phyloP scores from a whole-genome alignment of 257 asterid species.

The Misopates orontium region DNA sequence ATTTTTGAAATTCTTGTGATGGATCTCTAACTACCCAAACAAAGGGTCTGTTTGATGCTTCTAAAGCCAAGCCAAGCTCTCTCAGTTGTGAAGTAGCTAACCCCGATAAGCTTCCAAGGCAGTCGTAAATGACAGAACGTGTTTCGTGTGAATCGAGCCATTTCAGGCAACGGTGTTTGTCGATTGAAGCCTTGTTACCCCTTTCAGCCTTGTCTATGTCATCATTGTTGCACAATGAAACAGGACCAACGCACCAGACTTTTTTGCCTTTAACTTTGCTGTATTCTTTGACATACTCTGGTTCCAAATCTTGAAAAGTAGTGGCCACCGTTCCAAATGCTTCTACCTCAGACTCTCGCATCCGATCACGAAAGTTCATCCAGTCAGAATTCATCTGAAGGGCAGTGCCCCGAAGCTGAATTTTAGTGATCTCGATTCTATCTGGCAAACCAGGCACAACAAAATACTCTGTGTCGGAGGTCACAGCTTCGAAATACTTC shows the following conservation, averaged over 20 bases:
- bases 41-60: no score
- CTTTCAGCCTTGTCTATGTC: no score
- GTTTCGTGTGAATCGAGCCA: constrained; percentile 42
- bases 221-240: constrained; percentile 39
- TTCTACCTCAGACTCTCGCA: constrained; percentile 28
- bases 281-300: constrained; percentile 29
- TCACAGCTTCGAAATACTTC: constrained; percentile 19
- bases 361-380: constrained; percentile 7
- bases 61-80: no score
- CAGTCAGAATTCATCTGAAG: constrained; percentile 4
- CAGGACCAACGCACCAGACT: constrained; percentile 36
- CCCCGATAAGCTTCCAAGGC: constrained; percentile 56
- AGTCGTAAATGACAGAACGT: constrained; percentile 38
- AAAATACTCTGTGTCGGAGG: constrained; percentile 42
- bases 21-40: no score
- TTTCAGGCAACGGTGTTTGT: constrained; percentile 19
- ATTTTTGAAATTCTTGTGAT: constrained; percentile 35
- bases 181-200: constrained; percentile 31
- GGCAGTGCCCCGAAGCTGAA: constrained; percentile 37
- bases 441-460: constrained; percentile 53
- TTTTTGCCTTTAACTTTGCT: constrained; percentile 18
- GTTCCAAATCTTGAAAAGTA: constrained; percentile 47
- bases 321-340: constrained; percentile 51
- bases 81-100: constrained; percentile 36
- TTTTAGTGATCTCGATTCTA: no score